These are phyloP conservation scores for Vigna trinervia DNA, from an alignment of 306 rosid species.

Conservation along the genomic window DNA sequence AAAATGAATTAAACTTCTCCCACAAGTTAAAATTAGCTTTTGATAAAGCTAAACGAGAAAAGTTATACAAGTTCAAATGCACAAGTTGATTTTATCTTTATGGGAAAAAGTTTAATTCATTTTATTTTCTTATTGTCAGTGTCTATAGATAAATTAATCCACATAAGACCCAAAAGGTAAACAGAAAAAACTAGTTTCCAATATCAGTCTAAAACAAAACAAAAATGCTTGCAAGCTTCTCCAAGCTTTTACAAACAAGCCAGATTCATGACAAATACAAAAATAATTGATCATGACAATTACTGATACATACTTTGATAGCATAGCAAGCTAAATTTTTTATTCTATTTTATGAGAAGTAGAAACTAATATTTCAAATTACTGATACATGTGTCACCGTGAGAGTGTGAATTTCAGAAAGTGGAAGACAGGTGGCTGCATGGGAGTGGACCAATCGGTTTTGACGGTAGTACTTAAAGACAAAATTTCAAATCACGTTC, in stretches of 20 bases:
- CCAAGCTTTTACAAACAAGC: constrained; percentile 30
- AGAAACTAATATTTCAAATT: constrained; percentile 26
- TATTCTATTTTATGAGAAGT: constrained; percentile 16
- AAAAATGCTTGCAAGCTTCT: constrained; percentile 27
- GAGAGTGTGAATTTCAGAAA: too few species aligned
- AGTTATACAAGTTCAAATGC: neutral
- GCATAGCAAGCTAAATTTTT: constrained; percentile 9
- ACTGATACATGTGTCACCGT: too few species aligned
- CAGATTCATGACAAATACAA: constrained; percentile 12
- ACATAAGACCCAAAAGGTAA: neutral
- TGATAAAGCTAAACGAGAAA: neutral
- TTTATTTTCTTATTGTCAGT: neutral
- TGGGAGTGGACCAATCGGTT: too few species aligned
- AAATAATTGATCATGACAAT: neutral
- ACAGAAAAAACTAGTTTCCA: neutral
- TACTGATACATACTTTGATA: constrained; percentile 27
- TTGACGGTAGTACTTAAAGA: too few species aligned
- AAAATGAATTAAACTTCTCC: neutral
- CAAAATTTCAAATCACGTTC: too few species aligned
- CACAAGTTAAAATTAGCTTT: neutral
- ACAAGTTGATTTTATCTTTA: neutral
- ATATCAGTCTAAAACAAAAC: constrained; percentile 29
- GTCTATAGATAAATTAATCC: neutral
- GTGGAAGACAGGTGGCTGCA: too few species aligned
- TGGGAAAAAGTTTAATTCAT: neutral